Evolutionary conservation across 2,329 filamentous ascomycete genomes (phyloP), one percentile per base, ranked within the genome.

Genomic region (Pestalotiopsis fici): DNA sequence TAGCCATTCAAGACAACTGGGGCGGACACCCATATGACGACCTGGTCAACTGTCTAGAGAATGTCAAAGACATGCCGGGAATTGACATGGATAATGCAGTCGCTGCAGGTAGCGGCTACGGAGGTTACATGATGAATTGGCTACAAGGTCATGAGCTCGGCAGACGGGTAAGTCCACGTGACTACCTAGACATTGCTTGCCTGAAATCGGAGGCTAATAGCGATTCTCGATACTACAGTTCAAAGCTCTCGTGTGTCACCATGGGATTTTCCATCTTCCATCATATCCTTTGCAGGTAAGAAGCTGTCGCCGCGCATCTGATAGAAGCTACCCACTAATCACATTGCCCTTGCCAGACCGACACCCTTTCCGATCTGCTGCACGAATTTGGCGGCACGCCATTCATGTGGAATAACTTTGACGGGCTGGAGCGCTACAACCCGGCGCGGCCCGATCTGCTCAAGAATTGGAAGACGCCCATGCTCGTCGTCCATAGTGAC

Each of bases 401-500:
- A 1, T 74, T 78, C 60, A 76, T 83, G 67, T 86, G 85, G 84
- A 75, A 75, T 55, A 82, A 81, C 71, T 74, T 78, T 21, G 79
- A 81, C 9, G 82, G 83, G 67, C 80, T 86, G 65, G 80, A 84
- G n/a, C 80, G 80, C 62, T 88, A 80, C 78, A 86, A 87, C 68
- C 85, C 86, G 1, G 78, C 83, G 2, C 79, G 81, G 1, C 75
- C 78, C 1, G 76, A 80, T 61, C 78, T 83, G 15, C 80, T 88
- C 59, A 74, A 82, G 18, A 84, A 91, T 67, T 94, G 91, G 70
- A 80, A 79, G 15, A 79, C 91, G 1, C 92, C 92, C 5, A 91
- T 93, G 72, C 82, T 94, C 50, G 85, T 94, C 67, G 90, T 94
- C 50, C 92, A 94, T 79, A 90, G 86, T 70, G 89, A 91, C 70